phyloP scores from a whole-genome alignment of 805 yeast species.

The Zygoascus bituminiphila region DNA sequence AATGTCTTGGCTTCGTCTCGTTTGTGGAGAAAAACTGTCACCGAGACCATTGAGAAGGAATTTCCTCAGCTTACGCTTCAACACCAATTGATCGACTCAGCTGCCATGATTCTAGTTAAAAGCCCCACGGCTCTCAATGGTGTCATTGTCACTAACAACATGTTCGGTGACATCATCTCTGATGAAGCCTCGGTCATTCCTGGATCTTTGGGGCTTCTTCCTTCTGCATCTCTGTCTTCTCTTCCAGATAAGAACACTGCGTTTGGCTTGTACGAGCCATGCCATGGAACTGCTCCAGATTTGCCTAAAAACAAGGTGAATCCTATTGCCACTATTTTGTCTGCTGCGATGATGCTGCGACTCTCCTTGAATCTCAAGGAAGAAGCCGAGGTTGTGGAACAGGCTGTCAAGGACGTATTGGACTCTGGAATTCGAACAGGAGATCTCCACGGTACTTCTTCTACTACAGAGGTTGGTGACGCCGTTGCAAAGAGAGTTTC shows the following conservation, averaged over 20 bases:
- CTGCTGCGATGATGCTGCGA: slow-evolving; percentile 96
- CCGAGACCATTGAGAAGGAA: slow-evolving; percentile 73
- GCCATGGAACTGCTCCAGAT: slow-evolving; percentile 98
- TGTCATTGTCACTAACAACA: slow-evolving; percentile 83
- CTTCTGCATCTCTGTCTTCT: slow-evolving; percentile 95
- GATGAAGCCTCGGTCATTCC: slow-evolving; percentile 98
- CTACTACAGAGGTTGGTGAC: slow-evolving; percentile 89
- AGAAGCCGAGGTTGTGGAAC: slow-evolving; percentile 83
- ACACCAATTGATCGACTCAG: slow-evolving; percentile 96
- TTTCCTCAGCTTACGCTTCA: slow-evolving; percentile 83
- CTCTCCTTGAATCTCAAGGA: slow-evolving; percentile 73
- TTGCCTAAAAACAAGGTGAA: slow-evolving; percentile 79
- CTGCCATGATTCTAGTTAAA: slow-evolving; percentile 95
- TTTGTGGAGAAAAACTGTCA: slow-evolving; percentile 92
- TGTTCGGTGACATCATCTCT: slow-evolving; percentile 97
- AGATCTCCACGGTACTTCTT: slow-evolving; percentile 76
- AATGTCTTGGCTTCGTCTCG: slow-evolving; percentile 94
- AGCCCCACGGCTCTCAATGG: slow-evolving; percentile 89
- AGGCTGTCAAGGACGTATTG: slow-evolving; percentile 75
- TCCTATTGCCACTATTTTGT: slow-evolving; percentile 90
- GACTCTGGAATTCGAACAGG: slow-evolving; percentile 85
- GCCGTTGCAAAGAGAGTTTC: slow-evolving; percentile 74
- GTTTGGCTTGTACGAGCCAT: slow-evolving; percentile 95
- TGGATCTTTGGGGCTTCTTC: slow-evolving; percentile 91
- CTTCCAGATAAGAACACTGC: slow-evolving; percentile 91